Base-by-base conservation (phyloP, 2,329 filamentous ascomycete species). In the Fusarium tuaranense region DNA sequence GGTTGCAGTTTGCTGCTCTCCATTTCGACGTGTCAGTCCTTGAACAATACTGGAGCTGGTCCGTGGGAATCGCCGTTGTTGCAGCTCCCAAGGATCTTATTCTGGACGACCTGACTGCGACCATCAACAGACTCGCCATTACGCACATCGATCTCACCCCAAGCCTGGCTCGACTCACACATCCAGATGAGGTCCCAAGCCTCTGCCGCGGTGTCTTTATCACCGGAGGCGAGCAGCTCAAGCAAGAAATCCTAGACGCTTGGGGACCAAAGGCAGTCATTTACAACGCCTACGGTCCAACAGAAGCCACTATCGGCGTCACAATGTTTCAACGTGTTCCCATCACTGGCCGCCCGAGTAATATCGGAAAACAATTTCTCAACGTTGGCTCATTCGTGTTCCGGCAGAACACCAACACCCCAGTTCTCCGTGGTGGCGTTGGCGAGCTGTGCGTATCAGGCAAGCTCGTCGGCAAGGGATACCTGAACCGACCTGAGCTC, bases 21-120 rank as follows among this genome's bases (percentile, higher is more conserved):
- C 96, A 98, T 81, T 98, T 98, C 71, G 96, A 98, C 78, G 95
- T 98, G 5, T 97, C 94, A 2, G 93, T 98, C 0, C 87, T 98
- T 0, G 95, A 98, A 80, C 95, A 98, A 78, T 98, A 96, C 81
- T 98, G 95, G 95, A 97, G 92, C 68, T 98, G 95, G 95, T 95
- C 93, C 32, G 93, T 97, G 1, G 95, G 95, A 2, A 95, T 98
- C 30, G 92, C 93, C 5, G 89, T 98, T 1, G 93, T 96, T 2
- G 92, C 94, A 3, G 95, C 94, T 8, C 93, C 94, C 1, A 90
- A 94, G 74, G 95, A 98, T 80, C 80, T 98, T 2, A 92, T 98
- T 1, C 92, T 98, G 38, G 94, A 97, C 76, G 94, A 98, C 77
- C 86, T 98, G 18, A 88, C 93, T 1, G 89, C 88, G 2, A 91